These are phyloP conservation scores for Smittium mucronatum DNA, from an alignment of 371 early-diverging fungal species.

Conservation along the genomic window DNA sequence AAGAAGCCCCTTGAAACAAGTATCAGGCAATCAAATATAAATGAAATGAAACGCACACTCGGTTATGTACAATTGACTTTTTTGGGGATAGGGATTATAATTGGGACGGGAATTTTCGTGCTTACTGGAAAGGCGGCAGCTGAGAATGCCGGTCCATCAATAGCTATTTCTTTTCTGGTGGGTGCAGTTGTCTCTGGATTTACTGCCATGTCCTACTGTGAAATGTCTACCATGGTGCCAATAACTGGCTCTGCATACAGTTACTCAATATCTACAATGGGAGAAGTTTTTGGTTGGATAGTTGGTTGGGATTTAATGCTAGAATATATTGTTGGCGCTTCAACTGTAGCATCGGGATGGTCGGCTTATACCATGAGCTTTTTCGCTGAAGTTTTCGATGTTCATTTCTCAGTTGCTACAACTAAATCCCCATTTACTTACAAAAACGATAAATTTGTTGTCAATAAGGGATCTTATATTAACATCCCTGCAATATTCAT, in stretches of 20 bases:
- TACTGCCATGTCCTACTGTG: conserved; percentile 57
- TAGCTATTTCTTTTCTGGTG: conserved; percentile 48
- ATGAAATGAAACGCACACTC: too few relatives aligned
- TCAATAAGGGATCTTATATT: too few relatives aligned
- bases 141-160: too few relatives aligned
- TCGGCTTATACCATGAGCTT: conserved; percentile 53
- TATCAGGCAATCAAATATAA: too few relatives aligned
- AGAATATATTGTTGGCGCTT: conserved; percentile 56
- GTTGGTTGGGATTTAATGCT: conserved; percentile 66
- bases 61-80: too few relatives aligned
- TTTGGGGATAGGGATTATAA: too few relatives aligned
- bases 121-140: too few relatives aligned
- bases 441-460: conserved; percentile 24
- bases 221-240: conserved; percentile 63
- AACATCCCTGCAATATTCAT: conserved; percentile 55
- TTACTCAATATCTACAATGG: conserved; percentile 61
- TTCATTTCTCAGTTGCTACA: background rate
- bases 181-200: conserved; percentile 48
- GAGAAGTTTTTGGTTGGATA: conserved; percentile 61
- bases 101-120: too few relatives aligned
- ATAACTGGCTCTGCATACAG: conserved; percentile 69
- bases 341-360: conserved; percentile 55
- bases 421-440: conserved; percentile 8
- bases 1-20: too few relatives aligned
- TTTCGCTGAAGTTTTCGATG: conserved; percentile 19